Percentiles rank a stretch among this genome's conserved stretches.
phyloP scores from a whole-genome alignment of 2,329 filamentous ascomycete genomes.

The Neocatenulostroma microsporum region DNA sequence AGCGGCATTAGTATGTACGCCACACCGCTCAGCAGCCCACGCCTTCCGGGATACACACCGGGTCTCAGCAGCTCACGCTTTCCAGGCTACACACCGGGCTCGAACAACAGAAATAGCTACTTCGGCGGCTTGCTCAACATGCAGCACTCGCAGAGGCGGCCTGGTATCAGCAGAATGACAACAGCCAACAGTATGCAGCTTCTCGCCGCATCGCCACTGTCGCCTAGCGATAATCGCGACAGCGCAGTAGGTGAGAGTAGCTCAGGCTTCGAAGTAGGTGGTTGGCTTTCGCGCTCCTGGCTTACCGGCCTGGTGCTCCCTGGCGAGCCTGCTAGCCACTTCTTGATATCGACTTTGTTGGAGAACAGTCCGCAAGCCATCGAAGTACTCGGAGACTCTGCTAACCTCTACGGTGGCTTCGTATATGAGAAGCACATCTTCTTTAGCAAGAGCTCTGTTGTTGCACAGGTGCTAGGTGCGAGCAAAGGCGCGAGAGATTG shows the following conservation, averaged over 20 bases:
- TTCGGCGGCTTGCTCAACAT: conserved; percentile 7
- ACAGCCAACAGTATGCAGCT: conserved; percentile 16
- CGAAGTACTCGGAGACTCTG: conserved; percentile 41
- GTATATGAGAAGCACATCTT: conserved; percentile 43
- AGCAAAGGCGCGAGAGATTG: conserved; percentile 40
- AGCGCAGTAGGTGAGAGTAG: no score
- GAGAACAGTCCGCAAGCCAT: conserved; percentile 49
- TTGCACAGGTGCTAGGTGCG: conserved; percentile 47
- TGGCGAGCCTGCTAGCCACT: conserved; percentile 46
- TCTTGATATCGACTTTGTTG: conserved; percentile 49
- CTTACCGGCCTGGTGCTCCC: conserved; percentile 49
- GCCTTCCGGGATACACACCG: neutral
- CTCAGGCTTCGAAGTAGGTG: conserved; percentile 14
- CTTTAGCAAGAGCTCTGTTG: conserved; percentile 51
- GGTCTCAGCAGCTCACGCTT: neutral
- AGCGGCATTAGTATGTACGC: conserved; percentile 14
- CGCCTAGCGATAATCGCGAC: conserved; percentile 1
- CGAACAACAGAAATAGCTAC: conserved; percentile 2
- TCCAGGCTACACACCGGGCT: conserved; percentile 20
- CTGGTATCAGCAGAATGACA: conserved; percentile 11
- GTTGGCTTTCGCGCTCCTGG: conserved; percentile 50
- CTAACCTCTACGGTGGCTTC: conserved; percentile 50
- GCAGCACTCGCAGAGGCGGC: conserved; percentile 5
- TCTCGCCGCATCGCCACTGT: conserved; percentile 8
- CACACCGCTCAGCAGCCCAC: conserved; percentile 16